phyloP scores from a whole-genome alignment of 495 filamentous ascomycete species.

The Geoglossum glabrum region DNA sequence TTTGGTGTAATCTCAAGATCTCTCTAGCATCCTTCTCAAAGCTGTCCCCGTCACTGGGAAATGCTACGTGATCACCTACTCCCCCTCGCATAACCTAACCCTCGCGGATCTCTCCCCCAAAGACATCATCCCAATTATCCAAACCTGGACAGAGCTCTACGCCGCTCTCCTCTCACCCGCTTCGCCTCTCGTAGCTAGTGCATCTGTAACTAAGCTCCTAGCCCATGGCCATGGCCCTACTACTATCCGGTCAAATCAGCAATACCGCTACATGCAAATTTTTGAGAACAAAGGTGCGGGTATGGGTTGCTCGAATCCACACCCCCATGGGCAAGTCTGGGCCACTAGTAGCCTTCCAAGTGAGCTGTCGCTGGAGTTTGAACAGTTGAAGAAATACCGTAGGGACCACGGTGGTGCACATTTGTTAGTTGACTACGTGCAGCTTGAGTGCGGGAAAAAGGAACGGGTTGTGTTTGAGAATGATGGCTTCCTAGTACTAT shows the following conservation, averaged over 20 bases:
- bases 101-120: constrained; percentile 60
- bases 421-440: constrained; percentile 70
- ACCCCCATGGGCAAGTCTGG: constrained; percentile 95
- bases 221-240: constrained; percentile 26
- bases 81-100: constrained; percentile 71
- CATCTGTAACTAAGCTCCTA: constrained; percentile 26
- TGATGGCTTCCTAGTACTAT: constrained; percentile 57
- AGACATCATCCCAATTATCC: constrained; percentile 54
- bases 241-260: constrained; percentile 38
- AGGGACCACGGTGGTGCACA: constrained; percentile 46
- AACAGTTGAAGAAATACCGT: constrained; percentile 56
- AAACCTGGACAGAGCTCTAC: constrained; percentile 82
- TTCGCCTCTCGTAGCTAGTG: constrained; percentile 38
- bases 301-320: constrained; percentile 98
- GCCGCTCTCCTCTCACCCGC: constrained; percentile 51
- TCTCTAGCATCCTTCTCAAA: constrained; percentile 36
- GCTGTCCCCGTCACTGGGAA: constrained; percentile 80
- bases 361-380: constrained; percentile 61
- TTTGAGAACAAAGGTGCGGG: constrained; percentile 97
- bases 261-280: constrained; percentile 96
- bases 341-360: constrained; percentile 77
- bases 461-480: constrained; percentile 84
- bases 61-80: constrained; percentile 95
- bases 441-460: constrained; percentile 56
- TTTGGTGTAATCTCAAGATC: background rate